phyloP scores from a whole-genome alignment of 2,329 filamentous ascomycete genomes.

The Pyricularia pennisetigena region DNA sequence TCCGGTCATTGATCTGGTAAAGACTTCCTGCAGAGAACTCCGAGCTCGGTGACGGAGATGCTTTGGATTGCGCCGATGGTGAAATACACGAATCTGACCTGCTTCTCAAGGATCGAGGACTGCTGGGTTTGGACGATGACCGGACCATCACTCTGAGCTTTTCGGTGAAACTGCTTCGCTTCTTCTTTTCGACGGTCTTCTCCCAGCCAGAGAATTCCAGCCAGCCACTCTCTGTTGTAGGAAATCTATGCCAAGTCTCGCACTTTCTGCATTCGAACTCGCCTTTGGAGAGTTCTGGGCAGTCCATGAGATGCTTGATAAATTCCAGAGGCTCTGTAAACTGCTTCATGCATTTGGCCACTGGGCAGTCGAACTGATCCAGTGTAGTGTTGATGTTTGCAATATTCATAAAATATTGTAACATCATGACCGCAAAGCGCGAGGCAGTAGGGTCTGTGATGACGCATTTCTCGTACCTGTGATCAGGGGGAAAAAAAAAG shows the following conservation, averaged over 20 bases:
- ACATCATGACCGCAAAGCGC: constrained; percentile 18
- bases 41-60: neutral
- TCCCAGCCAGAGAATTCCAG: constrained; percentile 17
- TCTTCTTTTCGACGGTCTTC: neutral
- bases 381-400: constrained; percentile 10
- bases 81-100: neutral
- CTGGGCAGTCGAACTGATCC: constrained; percentile 16
- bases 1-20: neutral
- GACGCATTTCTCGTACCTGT: constrained; percentile 7
- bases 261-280: constrained; percentile 20
- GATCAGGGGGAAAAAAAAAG: neutral
- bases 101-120: neutral
- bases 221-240: constrained; percentile 20
- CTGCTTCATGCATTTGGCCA: constrained; percentile 14
- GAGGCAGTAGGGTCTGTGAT: constrained; percentile 16
- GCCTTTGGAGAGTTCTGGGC: constrained; percentile 16
- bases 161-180: neutral
- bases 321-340: constrained; percentile 15
- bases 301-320: constrained; percentile 18
- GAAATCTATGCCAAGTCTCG: constrained; percentile 16
- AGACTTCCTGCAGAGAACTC: neutral
- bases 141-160: neutral
- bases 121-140: neutral
- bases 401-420: constrained; percentile 17
- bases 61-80: neutral